Base-by-base conservation (phyloP, 2,329 filamentous ascomycete species). In the Diaporthe humulicola region DNA sequence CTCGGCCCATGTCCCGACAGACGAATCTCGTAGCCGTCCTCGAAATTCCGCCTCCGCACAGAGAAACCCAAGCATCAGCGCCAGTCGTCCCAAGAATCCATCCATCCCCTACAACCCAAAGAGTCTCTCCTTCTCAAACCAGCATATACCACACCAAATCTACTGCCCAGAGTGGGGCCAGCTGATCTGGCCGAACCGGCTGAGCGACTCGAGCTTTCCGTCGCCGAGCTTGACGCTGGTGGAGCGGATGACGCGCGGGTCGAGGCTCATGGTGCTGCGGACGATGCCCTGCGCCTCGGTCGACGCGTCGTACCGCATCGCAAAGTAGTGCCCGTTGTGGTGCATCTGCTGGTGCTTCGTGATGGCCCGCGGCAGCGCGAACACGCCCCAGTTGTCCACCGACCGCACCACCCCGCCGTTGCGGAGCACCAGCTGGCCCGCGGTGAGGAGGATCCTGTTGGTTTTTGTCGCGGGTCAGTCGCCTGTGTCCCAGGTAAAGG, bases 321-420 rank as follows among this genome's bases (percentile, higher is more conserved):
- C 94, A 85, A 99, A 99, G 89, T 99, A 98, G 87, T 98, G 96
- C 73, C 97, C 97, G 79, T 92, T 90, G 78, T 91, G 91, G 89
- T 98, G 93, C 78, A 92, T 92, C 79, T 93, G 92, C 86, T 98
- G 95, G 85, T 97, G 93, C 82, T 93, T 93, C 76, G 92, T 93
- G 75, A 93, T 89, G 76, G 95, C 91, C 79, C 92, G 93, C 64
- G 97, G 96, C 25, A 99, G 93, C 64, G 93, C 89, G 86, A 97
- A 98, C 79, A 94, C 90, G 82, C 97, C 97, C 97, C 97, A 99
- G 89, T 99, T 99, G 79, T 93, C 93, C 82, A 98, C 90, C 82
- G 95, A 95, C 80, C 97, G 95, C 82, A 99, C 92, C 73, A 98
- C 96, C 84, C 97, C 97, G 83, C 94, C 93, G 78, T 93, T 90